Conservation (phyloP, 2,329 filamentous ascomycete genomes). For the Colletotrichum somersetense region DNA sequence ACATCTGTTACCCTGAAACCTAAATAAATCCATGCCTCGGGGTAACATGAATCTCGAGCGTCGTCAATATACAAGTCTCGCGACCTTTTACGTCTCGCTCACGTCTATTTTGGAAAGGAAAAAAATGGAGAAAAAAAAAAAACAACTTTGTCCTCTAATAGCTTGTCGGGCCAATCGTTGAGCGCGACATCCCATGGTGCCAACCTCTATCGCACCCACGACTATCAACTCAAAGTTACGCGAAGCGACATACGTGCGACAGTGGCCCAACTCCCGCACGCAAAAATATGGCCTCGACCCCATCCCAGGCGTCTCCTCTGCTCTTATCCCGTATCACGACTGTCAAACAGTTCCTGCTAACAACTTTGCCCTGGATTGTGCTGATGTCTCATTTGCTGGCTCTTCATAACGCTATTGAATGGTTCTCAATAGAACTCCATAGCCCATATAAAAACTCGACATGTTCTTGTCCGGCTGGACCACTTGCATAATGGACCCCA, state of each 20-base stretch:
- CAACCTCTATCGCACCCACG: constrained; percentile 79
- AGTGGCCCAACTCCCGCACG: constrained; percentile 55
- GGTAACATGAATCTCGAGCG: neutral
- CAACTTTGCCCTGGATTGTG: neutral
- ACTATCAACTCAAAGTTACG: constrained; percentile 70
- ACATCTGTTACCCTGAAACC: constrained; percentile 30
- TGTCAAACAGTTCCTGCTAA: neutral
- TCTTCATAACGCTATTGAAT: neutral
- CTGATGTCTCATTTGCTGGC: neutral
- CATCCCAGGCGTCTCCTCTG: constrained; percentile 54
- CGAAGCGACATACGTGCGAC: constrained; percentile 54
- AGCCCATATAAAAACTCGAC: neutral
- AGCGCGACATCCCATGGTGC: constrained; percentile 70
- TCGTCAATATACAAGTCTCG: constrained; percentile 7
- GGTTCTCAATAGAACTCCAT: neutral
- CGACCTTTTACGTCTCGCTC: constrained; percentile 27
- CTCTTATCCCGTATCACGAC: neutral
- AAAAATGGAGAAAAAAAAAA: constrained; percentile 55
- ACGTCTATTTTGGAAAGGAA: constrained; percentile 56
- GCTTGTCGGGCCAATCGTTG: constrained; percentile 69
- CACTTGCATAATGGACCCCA: neutral
- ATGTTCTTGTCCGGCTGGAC: neutral
- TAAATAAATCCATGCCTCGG: constrained; percentile 3
- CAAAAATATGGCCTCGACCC: constrained; percentile 53
- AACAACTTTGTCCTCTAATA: constrained; percentile 69